phyloP scores from a whole-genome alignment of 192 early-diverging fungal genomes.

The Phlyctochytrium bullatum region DNA sequence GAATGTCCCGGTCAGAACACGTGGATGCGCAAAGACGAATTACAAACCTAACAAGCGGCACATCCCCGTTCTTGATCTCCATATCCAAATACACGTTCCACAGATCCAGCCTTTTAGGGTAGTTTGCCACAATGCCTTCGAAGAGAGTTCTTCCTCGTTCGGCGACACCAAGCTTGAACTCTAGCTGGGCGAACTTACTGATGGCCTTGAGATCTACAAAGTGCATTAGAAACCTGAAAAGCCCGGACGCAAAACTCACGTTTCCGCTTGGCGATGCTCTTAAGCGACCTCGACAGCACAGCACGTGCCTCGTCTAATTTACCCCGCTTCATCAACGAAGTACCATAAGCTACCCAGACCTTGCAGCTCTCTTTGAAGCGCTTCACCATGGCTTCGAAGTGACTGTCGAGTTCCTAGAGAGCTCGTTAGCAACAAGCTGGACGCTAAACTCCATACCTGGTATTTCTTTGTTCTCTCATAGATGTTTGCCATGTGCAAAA shows the following conservation, averaged over 20 bases:
- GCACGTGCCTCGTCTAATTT: constrained; percentile 77
- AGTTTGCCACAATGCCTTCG: constrained; percentile 89
- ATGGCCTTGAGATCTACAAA: constrained; percentile 78
- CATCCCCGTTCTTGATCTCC: constrained; percentile 79
- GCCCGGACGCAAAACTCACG: constrained; percentile 47
- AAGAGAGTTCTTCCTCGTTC: constrained; percentile 98
- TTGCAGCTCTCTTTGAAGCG: constrained; percentile 88
- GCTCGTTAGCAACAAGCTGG: not conserved
- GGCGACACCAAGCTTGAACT: constrained; percentile 95
- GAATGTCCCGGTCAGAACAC: constrained; percentile 71
- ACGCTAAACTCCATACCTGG: constrained; percentile 56
- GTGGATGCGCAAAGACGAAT: constrained; percentile 97
- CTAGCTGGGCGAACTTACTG: constrained; percentile 93
- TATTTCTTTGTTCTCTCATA: constrained; percentile 84
- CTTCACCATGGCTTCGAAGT: constrained; percentile 72
- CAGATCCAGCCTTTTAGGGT: constrained; percentile 91
- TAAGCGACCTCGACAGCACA: constrained; percentile 74
- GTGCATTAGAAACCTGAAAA: not conserved
- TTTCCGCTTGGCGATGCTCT: constrained; percentile 89
- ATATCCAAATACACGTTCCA: constrained; percentile 98
- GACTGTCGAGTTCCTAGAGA: constrained; percentile 41
- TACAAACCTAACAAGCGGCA: constrained; percentile 82
- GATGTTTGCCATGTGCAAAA: constrained; percentile 84
- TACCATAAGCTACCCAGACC: constrained; percentile 85
- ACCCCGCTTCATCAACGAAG: constrained; percentile 73